Conservation (phyloP, 2,329 filamentous ascomycete species). For the Aspergillus ibericus region DNA sequence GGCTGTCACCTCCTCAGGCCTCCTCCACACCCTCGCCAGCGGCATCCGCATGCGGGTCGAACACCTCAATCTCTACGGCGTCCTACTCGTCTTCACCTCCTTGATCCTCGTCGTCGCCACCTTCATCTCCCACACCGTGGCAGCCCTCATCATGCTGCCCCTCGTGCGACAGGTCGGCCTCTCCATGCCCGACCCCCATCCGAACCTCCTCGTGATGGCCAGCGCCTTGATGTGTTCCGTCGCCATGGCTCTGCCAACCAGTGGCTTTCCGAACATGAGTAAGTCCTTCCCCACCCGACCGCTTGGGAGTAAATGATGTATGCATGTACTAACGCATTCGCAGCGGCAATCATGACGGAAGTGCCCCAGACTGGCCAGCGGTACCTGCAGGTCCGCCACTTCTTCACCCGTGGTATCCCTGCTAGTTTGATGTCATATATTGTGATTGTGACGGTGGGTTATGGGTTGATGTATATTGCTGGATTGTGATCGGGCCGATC, state of each 20-base stretch:
- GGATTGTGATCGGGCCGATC: slow-evolving; percentile 53
- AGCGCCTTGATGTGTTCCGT: slow-evolving; percentile 94
- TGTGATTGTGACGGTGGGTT: slow-evolving; percentile 85
- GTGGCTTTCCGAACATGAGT: slow-evolving; percentile 99
- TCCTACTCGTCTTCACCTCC: slow-evolving; percentile 79
- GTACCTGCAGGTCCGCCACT: slow-evolving; percentile 90
- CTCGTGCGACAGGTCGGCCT: slow-evolving; percentile 83
- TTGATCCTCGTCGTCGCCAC: slow-evolving; percentile 92
- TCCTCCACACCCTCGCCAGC: slow-evolving; percentile 82
- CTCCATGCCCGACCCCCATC: slow-evolving; percentile 83
- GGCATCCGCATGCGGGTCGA: slow-evolving; percentile 73
- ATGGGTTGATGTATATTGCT: slow-evolving; percentile 79
- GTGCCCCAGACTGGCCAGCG: slow-evolving; percentile 85
- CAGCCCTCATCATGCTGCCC: slow-evolving; percentile 89
- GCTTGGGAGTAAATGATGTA: not conserved
- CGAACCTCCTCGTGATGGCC: slow-evolving; percentile 93
- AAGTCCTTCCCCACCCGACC: slow-evolving; percentile 50
- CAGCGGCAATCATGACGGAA: slow-evolving; percentile 99
- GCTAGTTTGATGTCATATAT: slow-evolving; percentile 76
- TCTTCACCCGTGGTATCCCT: slow-evolving; percentile 89
- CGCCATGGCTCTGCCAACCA: slow-evolving; percentile 95
- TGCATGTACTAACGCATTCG: slow-evolving; percentile 13
- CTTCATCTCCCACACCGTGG: slow-evolving; percentile 97
- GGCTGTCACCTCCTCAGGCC: slow-evolving; percentile 87
- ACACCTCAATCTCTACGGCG: slow-evolving; percentile 77